Evolutionary conservation across 306 rosid species (phyloP).

Genomic region (Medicago ruthenica): DNA sequence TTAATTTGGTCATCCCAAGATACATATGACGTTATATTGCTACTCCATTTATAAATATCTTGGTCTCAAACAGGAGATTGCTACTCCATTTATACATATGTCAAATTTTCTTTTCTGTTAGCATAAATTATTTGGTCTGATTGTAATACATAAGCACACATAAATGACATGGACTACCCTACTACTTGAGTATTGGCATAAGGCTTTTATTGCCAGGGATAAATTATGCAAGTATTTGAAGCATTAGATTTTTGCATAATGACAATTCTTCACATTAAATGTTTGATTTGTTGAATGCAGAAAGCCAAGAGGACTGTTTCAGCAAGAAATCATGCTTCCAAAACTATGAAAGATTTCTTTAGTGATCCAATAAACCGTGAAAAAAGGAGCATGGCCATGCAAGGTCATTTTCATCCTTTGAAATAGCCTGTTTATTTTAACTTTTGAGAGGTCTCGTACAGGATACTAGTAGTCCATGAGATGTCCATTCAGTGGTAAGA

Average conservation of each 20-base stretch:
- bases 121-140: not conserved
- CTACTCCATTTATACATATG: conserved; percentile 17
- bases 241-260: conserved; percentile 16
- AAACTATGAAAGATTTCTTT: conserved; percentile 77
- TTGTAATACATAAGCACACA: not conserved
- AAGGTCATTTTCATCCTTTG: conserved; percentile 56
- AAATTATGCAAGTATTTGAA: conserved; percentile 6
- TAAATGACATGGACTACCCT: not conserved
- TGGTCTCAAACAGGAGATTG: too few species aligned
- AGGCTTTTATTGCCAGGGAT: not conserved
- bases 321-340: conserved; percentile 83
- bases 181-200: not conserved
- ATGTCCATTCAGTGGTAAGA: too few species aligned
- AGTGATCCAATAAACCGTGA: conserved; percentile 88
- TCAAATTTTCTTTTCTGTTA: conserved; percentile 8
- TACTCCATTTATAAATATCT: conserved; percentile 20
- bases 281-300: conserved; percentile 52
- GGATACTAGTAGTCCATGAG: not conserved
- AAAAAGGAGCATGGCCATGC: conserved; percentile 89
- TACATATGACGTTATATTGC: not conserved
- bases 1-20: conserved; percentile 30
- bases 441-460: not conserved
- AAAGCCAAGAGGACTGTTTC: conserved; percentile 84
- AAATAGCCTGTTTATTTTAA: not conserved
- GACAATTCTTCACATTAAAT: conserved; percentile 30